A percentile compares a stretch with the other conserved stretches of the same genome.
phyloP scores from a whole-genome alignment of 192 early-diverging fungal genomes.

The Pilobolus umbonatus region DNA sequence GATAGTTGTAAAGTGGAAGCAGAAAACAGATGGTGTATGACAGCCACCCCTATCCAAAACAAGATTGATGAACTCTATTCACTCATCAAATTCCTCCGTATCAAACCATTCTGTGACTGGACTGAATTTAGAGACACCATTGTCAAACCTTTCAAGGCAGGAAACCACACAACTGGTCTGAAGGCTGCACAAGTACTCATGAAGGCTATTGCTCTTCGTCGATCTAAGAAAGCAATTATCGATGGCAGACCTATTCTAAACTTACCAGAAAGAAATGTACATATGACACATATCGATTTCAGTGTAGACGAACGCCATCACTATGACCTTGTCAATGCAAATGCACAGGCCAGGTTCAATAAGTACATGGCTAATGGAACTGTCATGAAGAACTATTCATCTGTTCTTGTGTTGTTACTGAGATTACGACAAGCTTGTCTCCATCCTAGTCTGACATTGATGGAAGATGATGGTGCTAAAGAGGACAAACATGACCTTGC shows the following conservation, averaged over 20 bases:
- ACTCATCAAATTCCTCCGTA: slow-evolving; percentile 57
- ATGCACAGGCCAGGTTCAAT: slow-evolving; percentile 38
- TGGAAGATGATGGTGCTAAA: not conserved
- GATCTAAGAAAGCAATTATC: slow-evolving; percentile 56
- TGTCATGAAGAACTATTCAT: slow-evolving; percentile 52
- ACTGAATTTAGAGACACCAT: slow-evolving; percentile 46
- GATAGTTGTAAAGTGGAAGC: slow-evolving; percentile 37
- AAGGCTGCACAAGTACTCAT: slow-evolving; percentile 55
- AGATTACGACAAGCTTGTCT: slow-evolving; percentile 51
- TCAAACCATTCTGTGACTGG: slow-evolving; percentile 54
- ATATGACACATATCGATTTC: slow-evolving; percentile 43
- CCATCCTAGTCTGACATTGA: slow-evolving; percentile 41
- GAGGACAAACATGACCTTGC: not conserved
- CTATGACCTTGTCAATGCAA: slow-evolving; percentile 41
- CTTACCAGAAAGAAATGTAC: slow-evolving; percentile 53
- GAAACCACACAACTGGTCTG: slow-evolving; percentile 27
- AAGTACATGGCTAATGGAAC: slow-evolving; percentile 42
- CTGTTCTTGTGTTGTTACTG: slow-evolving; percentile 43
- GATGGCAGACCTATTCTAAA: slow-evolving; percentile 64
- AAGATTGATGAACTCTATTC: slow-evolving; percentile 59
- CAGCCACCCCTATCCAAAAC: slow-evolving; percentile 60
- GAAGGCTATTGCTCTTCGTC: slow-evolving; percentile 51
- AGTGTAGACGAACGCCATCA: slow-evolving; percentile 51
- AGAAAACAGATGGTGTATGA: slow-evolving; percentile 59
- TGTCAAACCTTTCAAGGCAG: slow-evolving; percentile 29